These are phyloP conservation scores for Sphagnum magellanicum DNA, from an alignment of 228 moss, liverwort and hornwort genomes.

Conservation along the genomic window DNA sequence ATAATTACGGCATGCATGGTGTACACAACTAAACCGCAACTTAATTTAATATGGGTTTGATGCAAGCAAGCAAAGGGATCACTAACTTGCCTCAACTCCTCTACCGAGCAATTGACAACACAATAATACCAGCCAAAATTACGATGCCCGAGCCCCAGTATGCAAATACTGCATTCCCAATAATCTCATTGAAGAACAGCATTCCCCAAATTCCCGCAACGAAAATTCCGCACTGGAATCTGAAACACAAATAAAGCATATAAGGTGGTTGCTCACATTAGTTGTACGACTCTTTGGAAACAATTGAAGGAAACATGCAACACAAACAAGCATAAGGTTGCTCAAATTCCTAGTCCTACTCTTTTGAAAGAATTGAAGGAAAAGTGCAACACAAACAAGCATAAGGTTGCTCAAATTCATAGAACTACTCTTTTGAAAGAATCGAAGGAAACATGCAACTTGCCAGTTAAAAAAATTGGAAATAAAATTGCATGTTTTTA, in stretches of 20 bases:
- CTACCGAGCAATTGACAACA: conserved; percentile 27
- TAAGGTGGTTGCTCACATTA: neutral
- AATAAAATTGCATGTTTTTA: too few relatives aligned
- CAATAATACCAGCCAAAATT: conserved; percentile 43
- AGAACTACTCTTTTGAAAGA: neutral
- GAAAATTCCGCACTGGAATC: conserved; percentile 67
- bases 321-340: neutral
- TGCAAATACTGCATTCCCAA: conserved; percentile 28
- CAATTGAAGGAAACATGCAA: neutral
- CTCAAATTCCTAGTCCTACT: neutral
- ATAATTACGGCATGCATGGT: too few relatives aligned
- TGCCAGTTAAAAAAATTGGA: too few relatives aligned
- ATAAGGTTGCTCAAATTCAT: neutral
- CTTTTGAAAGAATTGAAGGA: too few relatives aligned
- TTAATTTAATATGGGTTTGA: too few relatives aligned
- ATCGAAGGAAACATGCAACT: neutral
- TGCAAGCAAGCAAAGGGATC: too few relatives aligned
- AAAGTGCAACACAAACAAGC: neutral
- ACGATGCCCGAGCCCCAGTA: conserved; percentile 49
- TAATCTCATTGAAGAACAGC: conserved; percentile 57
- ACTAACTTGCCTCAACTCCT: neutral
- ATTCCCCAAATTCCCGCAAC: conserved; percentile 75
- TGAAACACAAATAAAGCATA: conserved; percentile 14
- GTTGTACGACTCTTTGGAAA: neutral
- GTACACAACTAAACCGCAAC: too few relatives aligned